Evolutionary conservation across 2,329 filamentous ascomycete genomes (phyloP), one percentile per base, ranked within the genome.

Genomic region (Hysterium pulicare): DNA sequence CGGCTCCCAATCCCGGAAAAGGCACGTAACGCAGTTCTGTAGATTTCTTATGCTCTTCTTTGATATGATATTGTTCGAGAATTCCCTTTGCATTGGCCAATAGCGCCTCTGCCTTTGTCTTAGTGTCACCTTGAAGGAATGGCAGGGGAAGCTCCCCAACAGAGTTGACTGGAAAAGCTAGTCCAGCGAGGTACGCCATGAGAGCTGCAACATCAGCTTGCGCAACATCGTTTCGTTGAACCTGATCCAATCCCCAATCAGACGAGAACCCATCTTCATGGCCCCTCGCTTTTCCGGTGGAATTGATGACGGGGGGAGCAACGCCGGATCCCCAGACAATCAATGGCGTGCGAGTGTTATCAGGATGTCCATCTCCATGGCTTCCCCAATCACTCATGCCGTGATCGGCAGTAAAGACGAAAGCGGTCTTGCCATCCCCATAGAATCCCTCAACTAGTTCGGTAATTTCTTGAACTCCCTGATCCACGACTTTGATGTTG

Each of bases 341-440:
- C 23, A 98, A 73, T 1, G 93, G 93, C 1, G 93, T 98, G 38
- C 93, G 81, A 3, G 93, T 98, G 58, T 97, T 98, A 66, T 98
- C 87, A 0, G 93, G 93, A 67, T 98, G 90, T 6, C 93, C 93
- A 65, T 98, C 93, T 28, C 94, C 94, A 64, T 98, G 94, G 55
- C 90, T 97, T n/a, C 94, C 93, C 84, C 87, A 96, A 67, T 98
- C 93, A 60, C 89, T 97, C 93, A 98, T 98, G 15, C 93, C 93
- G 66, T 98, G 93, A 61, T 98, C 93, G 6, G 93, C 93, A 1
- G 94, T 98, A 62, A 98, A 98, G 13, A 98, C 81, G 63, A 91
- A 98, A 0, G 94, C 89, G 0, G 93, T 97, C 66, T 93, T 84
- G 41, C 80, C 85, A 50, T 82, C 81, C 54, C 71, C 76, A 58